These are phyloP conservation scores for Oryza meyeriana DNA, from an alignment of 176 grass and related monocot genomes.

Conservation along the genomic window DNA sequence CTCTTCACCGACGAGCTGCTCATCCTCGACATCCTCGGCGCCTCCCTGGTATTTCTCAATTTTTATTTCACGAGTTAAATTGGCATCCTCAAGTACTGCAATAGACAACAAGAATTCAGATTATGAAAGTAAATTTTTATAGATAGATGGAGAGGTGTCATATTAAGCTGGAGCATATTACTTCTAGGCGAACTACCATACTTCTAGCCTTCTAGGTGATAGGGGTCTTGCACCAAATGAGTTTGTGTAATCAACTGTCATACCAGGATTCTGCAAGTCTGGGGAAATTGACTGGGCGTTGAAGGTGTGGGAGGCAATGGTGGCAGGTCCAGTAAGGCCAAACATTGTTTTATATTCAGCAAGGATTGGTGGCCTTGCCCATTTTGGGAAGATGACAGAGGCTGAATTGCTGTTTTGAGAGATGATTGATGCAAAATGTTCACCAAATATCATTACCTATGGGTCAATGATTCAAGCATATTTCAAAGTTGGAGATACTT, in stretches of 20 bases:
- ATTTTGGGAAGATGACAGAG: conserved; percentile 51
- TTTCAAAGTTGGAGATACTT: conserved; percentile 56
- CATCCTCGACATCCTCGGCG: too few relatives aligned
- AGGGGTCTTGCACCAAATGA: conserved; percentile 60
- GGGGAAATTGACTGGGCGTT: conserved; percentile 49
- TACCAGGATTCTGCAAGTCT: conserved; percentile 66
- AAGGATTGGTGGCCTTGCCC: conserved; percentile 69
- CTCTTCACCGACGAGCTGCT: too few relatives aligned
- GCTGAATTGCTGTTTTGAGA: conserved; percentile 56
- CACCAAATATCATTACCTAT: conserved; percentile 78
- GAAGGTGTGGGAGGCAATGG: conserved; percentile 67
- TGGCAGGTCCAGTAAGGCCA: conserved; percentile 26
- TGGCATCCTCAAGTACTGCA: too few relatives aligned
- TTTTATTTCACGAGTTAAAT: too few relatives aligned
- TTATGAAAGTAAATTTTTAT: too few relatives aligned
- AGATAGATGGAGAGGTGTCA: too few relatives aligned
- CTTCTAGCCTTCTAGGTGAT: too few relatives aligned
- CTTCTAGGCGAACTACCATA: too few relatives aligned
- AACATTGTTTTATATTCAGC: conserved; percentile 77
- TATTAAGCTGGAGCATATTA: too few relatives aligned
- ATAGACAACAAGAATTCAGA: too few relatives aligned
- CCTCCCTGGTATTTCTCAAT: too few relatives aligned
- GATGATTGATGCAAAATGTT: conserved; percentile 57
- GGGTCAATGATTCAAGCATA: conserved; percentile 67
- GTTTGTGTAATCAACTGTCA: conserved; percentile 71